Conservation (phyloP, 306 rosid species). For the Canavalia ensiformis region DNA sequence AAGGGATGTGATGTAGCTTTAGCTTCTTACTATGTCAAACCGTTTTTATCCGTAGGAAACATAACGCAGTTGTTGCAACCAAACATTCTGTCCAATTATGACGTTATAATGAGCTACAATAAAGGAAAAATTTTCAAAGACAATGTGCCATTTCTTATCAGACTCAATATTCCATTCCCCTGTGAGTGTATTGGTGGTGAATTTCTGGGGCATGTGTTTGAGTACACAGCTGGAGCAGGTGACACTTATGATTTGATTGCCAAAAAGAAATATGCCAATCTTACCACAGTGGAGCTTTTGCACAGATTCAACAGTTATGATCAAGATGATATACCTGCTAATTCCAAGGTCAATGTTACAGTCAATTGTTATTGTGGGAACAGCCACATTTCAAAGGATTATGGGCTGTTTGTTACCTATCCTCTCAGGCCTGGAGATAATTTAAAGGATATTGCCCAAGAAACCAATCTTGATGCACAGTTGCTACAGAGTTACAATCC, state of each 20-base stretch:
- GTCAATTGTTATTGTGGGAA: slow-evolving; percentile 80
- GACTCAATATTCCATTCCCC: slow-evolving; percentile 63
- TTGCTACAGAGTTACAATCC: slow-evolving; percentile 54
- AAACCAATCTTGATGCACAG: slow-evolving; percentile 38
- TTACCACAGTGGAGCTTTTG: slow-evolving; percentile 66
- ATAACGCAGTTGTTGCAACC: slow-evolving; percentile 45
- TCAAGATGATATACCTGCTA: slow-evolving; percentile 35
- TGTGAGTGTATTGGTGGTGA: slow-evolving; percentile 64
- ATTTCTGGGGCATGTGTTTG: slow-evolving; percentile 71
- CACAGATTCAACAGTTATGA: slow-evolving; percentile 53
- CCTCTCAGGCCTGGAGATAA: slow-evolving; percentile 59
- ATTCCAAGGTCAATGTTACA: slow-evolving; percentile 54
- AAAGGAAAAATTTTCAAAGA: slow-evolving; percentile 26
- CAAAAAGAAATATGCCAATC: slow-evolving; percentile 43
- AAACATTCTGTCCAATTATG: background rate
- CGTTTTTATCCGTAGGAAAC: background rate
- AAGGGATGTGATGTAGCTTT: slow-evolving; percentile 68
- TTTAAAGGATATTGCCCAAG: slow-evolving; percentile 41
- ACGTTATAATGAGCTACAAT: slow-evolving; percentile 50
- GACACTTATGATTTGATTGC: slow-evolving; percentile 64
- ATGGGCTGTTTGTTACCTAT: slow-evolving; percentile 77
- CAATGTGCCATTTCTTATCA: background rate
- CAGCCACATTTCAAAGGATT: slow-evolving; percentile 57
- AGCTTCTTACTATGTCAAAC: slow-evolving; percentile 61
- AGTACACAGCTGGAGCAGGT: slow-evolving; percentile 47